Evolutionary conservation across 768 basidiomycete species (phyloP).

Genomic region (Suillus paluster): DNA sequence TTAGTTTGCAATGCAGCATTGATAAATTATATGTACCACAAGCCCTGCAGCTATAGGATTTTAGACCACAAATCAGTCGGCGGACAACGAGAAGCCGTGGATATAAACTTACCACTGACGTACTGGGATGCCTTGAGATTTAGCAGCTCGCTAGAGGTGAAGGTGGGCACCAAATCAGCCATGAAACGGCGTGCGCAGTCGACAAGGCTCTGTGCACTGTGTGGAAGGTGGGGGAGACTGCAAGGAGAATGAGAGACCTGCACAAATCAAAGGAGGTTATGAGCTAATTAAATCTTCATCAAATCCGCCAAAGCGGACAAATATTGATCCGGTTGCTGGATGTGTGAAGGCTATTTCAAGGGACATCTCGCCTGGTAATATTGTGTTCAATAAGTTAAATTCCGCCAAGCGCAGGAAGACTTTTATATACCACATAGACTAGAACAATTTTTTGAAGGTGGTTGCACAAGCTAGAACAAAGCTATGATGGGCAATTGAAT

Average conservation of each 20-base stretch:
- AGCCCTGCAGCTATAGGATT: conserved; percentile 25
- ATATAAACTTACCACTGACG: conserved; percentile 26
- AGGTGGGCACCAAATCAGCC: background rate
- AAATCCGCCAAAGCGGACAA: background rate
- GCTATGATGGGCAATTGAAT: no score
- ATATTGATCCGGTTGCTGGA: conserved; percentile 5
- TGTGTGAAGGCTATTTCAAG: background rate
- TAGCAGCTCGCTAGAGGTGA: conserved; percentile 6
- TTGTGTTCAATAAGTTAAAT: background rate
- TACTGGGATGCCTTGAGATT: conserved; percentile 24
- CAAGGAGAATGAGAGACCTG: conserved; percentile 1
- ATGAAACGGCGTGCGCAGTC: conserved; percentile 1
- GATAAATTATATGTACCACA: conserved; percentile 19
- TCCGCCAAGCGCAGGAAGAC: background rate
- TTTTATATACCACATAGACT: no score
- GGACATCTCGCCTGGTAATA: background rate
- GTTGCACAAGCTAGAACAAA: no score
- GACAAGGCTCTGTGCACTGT: background rate
- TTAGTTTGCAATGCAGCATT: background rate
- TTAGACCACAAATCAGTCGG: conserved; percentile 8
- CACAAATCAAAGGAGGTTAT: background rate
- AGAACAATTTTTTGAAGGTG: background rate
- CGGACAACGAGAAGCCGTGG: background rate
- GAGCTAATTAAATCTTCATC: conserved; percentile 19
- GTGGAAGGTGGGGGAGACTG: background rate